Evolutionary conservation across 2,329 filamentous ascomycete species (phyloP).

Genomic region (Atkinsonella hypoxylon): DNA sequence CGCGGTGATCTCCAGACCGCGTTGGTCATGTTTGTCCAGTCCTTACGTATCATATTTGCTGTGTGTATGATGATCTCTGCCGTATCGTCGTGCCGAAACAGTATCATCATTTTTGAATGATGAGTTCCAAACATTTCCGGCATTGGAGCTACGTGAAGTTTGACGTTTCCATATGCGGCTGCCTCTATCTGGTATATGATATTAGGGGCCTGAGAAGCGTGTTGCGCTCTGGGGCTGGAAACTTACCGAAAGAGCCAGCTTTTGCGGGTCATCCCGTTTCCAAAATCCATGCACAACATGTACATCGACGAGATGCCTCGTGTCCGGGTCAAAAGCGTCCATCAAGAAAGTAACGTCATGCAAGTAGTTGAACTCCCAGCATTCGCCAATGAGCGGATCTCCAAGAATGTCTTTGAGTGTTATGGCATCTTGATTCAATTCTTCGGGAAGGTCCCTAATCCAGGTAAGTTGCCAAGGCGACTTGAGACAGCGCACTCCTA

Average conservation of each 20-base stretch:
- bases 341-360: conserved; percentile 48
- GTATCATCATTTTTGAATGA: conserved; percentile 76
- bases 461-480: conserved; percentile 64
- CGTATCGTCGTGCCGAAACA: conserved; percentile 63
- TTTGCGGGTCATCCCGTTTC: conserved; percentile 53
- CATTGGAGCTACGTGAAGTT: conserved; percentile 63
- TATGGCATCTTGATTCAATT: conserved; percentile 53
- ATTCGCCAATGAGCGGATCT: conserved; percentile 60
- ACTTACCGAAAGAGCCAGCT: conserved; percentile 44
- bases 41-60: conserved; percentile 78
- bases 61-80: conserved; percentile 79
- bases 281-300: conserved; percentile 51
- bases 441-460: conserved; percentile 49
- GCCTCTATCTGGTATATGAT: conserved; percentile 22
- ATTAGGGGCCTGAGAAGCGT: no score
- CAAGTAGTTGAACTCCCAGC: conserved; percentile 60
- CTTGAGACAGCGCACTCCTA: conserved; percentile 17
- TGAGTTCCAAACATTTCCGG: conserved; percentile 80
- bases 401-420: conserved; percentile 56
- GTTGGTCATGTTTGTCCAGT: conserved; percentile 84
- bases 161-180: conserved; percentile 51
- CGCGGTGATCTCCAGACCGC: conserved; percentile 67
- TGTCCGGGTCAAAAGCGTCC: conserved; percentile 39
- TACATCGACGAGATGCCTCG: conserved; percentile 34
- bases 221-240: not conserved